Base-by-base conservation (phyloP, 140 eudicot genomes). In the Cichorium intybus region DNA sequence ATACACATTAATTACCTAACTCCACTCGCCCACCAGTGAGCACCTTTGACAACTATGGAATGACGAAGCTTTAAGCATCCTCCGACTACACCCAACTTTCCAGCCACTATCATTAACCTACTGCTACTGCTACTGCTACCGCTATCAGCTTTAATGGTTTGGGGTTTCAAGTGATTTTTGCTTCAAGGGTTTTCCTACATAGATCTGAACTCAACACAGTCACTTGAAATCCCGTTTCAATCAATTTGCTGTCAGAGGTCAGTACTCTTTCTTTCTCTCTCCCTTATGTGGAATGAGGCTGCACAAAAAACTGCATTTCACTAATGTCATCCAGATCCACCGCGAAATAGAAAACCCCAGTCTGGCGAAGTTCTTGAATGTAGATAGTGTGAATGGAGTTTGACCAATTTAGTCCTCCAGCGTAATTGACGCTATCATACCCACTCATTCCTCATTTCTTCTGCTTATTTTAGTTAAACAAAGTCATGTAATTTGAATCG, bases 21-120 rank as follows among this genome's bases (percentile, higher is more conserved):
- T 66, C 74, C 74, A 74, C 79, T 57, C 55, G 20, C 45, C 48
- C 60, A 48, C 70, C 34, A 33, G 24, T 15, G 15, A 21, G 8
- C 47, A 60, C 50, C 33, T 63, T 45, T 71, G 72, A 64, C 78
- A 73, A 56, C 73, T 71, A 55, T 73, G 62, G 79, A 24, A 74
- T 74, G 65, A 75, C 72, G 73, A 77, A 77, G 60, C 82, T 77
- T 77, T 60, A 77, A 77, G 82, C 82, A 77, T 77, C 77, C 66
- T 69, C 81, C 37, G 50, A 22, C 68, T 24, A 15, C 58, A 35
- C 76, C 75, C 80, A 75, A 62, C 81, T 77, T 77, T 77, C 66
- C 74, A 53, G 65, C 78, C 64, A 61, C 69, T 22, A 27, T 58
- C 68, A 74, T 65, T 58, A 43, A 60, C 29, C 58, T 20, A 53